These are phyloP conservation scores for Mycena rebaudengoi DNA, from an alignment of 768 basidiomycete genomes.

Conservation along the genomic window DNA sequence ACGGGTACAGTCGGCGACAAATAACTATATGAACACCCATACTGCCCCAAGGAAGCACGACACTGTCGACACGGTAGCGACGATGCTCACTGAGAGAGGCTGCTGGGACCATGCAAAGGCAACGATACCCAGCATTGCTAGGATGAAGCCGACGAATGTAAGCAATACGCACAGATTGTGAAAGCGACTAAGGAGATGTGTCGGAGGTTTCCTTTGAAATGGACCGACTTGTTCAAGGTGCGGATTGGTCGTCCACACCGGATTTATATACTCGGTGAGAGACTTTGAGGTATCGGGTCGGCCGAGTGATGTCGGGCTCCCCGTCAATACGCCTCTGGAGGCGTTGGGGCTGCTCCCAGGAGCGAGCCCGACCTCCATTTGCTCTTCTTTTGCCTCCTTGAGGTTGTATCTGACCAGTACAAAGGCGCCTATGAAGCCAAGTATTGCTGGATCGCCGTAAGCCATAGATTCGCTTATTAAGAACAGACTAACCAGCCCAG, in stretches of 20 bases:
- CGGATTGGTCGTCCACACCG: conserved; percentile 54
- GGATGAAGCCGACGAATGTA: conserved; percentile 56
- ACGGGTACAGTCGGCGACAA: too few relatives aligned
- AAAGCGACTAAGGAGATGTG: conserved; percentile 56
- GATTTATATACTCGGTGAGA: not conserved
- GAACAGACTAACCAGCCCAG: conserved; percentile 50
- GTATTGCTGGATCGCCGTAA: conserved; percentile 39
- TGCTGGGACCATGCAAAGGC: conserved; percentile 61
- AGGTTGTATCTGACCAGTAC: conserved; percentile 64
- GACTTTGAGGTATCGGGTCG: conserved; percentile 24
- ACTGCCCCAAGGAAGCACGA: not conserved
- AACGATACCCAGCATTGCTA: conserved; percentile 59
- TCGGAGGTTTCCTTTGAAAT: conserved; percentile 49
- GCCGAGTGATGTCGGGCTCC: too few relatives aligned
- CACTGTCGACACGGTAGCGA: conserved; percentile 10
- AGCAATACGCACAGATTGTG: conserved; percentile 59
- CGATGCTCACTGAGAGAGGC: conserved; percentile 51
- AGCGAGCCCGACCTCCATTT: conserved; percentile 43
- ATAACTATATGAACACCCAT: conserved; percentile 18
- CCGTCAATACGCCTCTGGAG: too few relatives aligned
- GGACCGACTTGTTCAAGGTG: conserved; percentile 61
- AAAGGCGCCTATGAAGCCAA: conserved; percentile 64
- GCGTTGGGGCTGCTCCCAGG: conserved; percentile 10
- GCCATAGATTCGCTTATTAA: not conserved
- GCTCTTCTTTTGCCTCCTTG: conserved; percentile 58